phyloP scores from a whole-genome alignment of 2,329 filamentous ascomycete species.

The Colletotrichum plurivorum region DNA sequence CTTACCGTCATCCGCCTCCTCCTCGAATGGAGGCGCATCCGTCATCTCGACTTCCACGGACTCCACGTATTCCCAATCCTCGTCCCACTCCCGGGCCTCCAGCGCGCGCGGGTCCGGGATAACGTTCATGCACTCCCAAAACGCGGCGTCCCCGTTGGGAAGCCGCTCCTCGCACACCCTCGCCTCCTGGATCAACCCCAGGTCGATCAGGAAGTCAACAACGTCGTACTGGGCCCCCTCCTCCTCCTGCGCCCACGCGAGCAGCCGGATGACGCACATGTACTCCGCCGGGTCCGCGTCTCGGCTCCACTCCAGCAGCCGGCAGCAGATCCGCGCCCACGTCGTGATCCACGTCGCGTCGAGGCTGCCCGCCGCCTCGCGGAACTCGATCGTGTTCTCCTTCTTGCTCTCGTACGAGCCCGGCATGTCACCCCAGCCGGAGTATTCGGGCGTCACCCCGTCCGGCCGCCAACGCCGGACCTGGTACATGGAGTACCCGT shows the following conservation, averaged over 20 bases:
- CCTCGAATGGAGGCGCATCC: background rate
- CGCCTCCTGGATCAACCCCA: conserved; percentile 51
- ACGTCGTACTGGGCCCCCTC: conserved; percentile 50
- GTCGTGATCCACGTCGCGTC: conserved; percentile 50
- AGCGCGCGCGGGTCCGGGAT: background rate
- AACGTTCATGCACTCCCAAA: conserved; percentile 44
- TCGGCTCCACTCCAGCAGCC: conserved; percentile 47
- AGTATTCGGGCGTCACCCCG: too few relatives aligned
- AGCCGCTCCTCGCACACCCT: conserved; percentile 46
- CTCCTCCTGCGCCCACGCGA: conserved; percentile 41
- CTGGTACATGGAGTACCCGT: conserved; percentile 12
- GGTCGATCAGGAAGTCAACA: conserved; percentile 52
- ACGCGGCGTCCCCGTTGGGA: conserved; percentile 43
- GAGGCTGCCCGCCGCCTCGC: conserved; percentile 52
- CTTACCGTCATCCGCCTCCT: too few relatives aligned
- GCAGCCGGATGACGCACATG: conserved; percentile 46
- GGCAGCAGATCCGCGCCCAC: conserved; percentile 53
- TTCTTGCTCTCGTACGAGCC: background rate
- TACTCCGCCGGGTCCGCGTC: conserved; percentile 48
- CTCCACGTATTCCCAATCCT: too few relatives aligned
- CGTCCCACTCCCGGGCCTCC: too few relatives aligned
- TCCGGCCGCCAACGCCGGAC: background rate
- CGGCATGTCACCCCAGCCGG: too few relatives aligned
- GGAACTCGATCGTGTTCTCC: conserved; percentile 52
- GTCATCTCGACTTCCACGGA: background rate